phyloP scores from a whole-genome alignment of 192 early-diverging fungal genomes.

The Coemansia erecta region DNA sequence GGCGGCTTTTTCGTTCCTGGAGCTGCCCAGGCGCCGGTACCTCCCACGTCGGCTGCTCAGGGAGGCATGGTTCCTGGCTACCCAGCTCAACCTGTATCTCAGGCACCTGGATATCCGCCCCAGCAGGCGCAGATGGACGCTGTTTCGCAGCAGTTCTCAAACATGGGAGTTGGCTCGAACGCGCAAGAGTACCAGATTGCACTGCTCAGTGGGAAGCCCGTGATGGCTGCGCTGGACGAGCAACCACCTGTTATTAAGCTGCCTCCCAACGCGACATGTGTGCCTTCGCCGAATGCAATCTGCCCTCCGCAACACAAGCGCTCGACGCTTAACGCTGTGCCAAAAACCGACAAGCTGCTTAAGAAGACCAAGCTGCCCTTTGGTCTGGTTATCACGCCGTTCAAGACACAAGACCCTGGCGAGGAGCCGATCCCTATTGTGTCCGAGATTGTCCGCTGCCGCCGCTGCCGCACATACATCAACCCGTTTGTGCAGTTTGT shows the following conservation, averaged over 20 bases:
- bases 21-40: slow-evolving; percentile 18
- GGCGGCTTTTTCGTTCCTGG: slow-evolving; percentile 51
- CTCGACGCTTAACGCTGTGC: slow-evolving; percentile 86
- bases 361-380: slow-evolving; percentile 89
- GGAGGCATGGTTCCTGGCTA: slow-evolving; percentile 10
- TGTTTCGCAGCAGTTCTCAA: slow-evolving; percentile 41
- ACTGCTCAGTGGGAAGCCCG: slow-evolving; percentile 43
- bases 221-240: slow-evolving; percentile 38
- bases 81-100: slow-evolving; percentile 5
- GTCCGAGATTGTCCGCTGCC: slow-evolving; percentile 92
- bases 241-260: slow-evolving; percentile 40
- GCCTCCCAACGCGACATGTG: slow-evolving; percentile 39
- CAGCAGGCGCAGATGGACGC: slow-evolving; percentile 22
- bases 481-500: slow-evolving; percentile 95
- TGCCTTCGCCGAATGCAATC: slow-evolving; percentile 56
- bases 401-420: slow-evolving; percentile 32
- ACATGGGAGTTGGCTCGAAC: slow-evolving; percentile 38
- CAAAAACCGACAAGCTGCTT: slow-evolving; percentile 75
- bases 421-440: slow-evolving; percentile 81
- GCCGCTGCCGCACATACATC: slow-evolving; percentile 93
- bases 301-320: slow-evolving; percentile 80
- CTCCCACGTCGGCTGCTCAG: slow-evolving; percentile 7
- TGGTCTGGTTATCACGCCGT: slow-evolving; percentile 89
- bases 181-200: slow-evolving; percentile 29
- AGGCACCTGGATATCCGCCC: slow-evolving; percentile 6